Evolutionary conservation across 1,284 basidiomycete species (phyloP).

Genomic region (Pseudozyma hubeiensis): DNA sequence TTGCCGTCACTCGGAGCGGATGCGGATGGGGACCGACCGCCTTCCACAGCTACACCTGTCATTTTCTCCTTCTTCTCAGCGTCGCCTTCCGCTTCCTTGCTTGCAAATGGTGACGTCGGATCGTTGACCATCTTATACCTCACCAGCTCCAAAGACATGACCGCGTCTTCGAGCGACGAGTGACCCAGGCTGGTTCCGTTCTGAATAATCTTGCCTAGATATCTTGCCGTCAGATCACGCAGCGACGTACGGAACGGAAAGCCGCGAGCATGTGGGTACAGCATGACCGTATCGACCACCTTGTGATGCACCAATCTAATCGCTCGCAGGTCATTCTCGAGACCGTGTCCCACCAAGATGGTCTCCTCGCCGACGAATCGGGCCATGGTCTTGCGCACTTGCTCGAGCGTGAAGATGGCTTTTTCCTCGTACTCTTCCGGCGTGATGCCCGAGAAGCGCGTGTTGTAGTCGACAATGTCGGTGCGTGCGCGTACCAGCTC

Average conservation of each 20-base stretch:
- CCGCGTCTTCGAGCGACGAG: slow-evolving; percentile 62
- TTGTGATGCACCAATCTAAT: slow-evolving; percentile 59
- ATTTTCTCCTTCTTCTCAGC: slow-evolving; percentile 9
- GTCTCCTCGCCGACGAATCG: slow-evolving; percentile 57
- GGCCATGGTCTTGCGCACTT: slow-evolving; percentile 49
- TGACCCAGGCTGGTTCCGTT: slow-evolving; percentile 56
- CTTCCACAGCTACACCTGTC: slow-evolving; percentile 26
- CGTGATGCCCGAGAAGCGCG: slow-evolving; percentile 64
- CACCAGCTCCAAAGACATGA: slow-evolving; percentile 59
- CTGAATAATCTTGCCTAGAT: slow-evolving; percentile 64
- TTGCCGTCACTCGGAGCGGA: neutral
- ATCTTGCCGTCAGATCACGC: slow-evolving; percentile 53
- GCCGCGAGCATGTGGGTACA: slow-evolving; percentile 62
- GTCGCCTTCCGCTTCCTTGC: neutral
- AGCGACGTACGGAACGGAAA: slow-evolving; percentile 62
- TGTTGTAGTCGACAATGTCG: slow-evolving; percentile 64
- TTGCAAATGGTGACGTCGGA: slow-evolving; percentile 35
- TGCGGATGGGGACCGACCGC: neutral
- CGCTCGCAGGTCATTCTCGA: slow-evolving; percentile 65
- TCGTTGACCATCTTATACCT: slow-evolving; percentile 50
- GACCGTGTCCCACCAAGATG: slow-evolving; percentile 63
- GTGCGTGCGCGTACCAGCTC: slow-evolving; percentile 51
- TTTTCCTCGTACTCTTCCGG: slow-evolving; percentile 47
- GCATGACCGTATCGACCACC: slow-evolving; percentile 61
- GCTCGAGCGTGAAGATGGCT: slow-evolving; percentile 45